Percentiles rank a stretch among this genome's conserved stretches.
Evolutionary conservation across 331 rosid genomes (phyloP).

Genomic region (Malus hybrid): DNA sequence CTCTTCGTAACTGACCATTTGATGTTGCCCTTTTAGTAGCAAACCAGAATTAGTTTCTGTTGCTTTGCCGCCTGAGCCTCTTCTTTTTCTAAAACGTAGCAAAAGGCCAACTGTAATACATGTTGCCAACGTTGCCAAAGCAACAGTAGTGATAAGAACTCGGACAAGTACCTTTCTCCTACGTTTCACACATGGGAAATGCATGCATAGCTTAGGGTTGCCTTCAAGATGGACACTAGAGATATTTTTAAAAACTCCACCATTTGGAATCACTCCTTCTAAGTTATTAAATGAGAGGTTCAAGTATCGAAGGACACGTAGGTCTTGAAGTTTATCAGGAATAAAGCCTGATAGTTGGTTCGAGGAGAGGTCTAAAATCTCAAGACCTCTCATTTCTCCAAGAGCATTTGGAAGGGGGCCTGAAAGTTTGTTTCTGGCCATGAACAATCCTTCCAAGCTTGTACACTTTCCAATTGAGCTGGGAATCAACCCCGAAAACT

Average conservation of each 20-base stretch:
- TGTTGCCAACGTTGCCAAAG: constrained; percentile 13
- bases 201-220: constrained; percentile 46
- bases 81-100: constrained; percentile 25
- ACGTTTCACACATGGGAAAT: constrained; percentile 19
- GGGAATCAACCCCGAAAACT: constrained; percentile 46
- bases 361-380: constrained; percentile 55
- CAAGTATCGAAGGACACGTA: constrained; percentile 35
- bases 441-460: constrained; percentile 46
- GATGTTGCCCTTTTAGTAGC: constrained; percentile 29
- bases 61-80: neutral
- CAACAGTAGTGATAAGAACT: constrained; percentile 10
- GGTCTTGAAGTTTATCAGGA: constrained; percentile 46
- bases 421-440: constrained; percentile 44
- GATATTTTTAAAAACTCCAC: constrained; percentile 32
- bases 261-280: constrained; percentile 56
- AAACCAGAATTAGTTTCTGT: constrained; percentile 8
- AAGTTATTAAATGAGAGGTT: constrained; percentile 60
- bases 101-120: constrained; percentile 26
- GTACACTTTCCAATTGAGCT: constrained; percentile 41
- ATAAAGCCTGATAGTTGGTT: constrained; percentile 63
- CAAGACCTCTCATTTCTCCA: constrained; percentile 49
- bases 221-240: constrained; percentile 52
- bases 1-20: constrained; percentile 47
- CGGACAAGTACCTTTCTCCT: constrained; percentile 11
- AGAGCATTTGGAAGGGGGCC: constrained; percentile 53